A percentile compares a stretch with the other conserved stretches of the same genome.
These are phyloP conservation scores for Colletotrichum somersetense DNA, from an alignment of 2,329 filamentous ascomycete genomes.

Conservation along the genomic window DNA sequence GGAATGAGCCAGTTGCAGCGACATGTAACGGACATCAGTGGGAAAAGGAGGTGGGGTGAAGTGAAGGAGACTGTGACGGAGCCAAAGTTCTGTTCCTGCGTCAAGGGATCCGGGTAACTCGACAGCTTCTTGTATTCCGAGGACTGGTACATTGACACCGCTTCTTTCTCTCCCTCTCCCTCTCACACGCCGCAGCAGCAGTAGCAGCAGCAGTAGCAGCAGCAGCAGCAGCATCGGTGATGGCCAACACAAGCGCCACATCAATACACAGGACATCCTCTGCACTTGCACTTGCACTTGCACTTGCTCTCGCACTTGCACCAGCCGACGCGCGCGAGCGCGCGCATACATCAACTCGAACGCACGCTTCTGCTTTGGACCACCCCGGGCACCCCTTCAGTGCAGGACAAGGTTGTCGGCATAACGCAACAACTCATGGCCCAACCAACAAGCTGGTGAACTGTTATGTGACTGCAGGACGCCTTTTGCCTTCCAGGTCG, in stretches of 20 bases:
- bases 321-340: conserved; percentile 26
- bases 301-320: conserved; percentile 8
- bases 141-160: conserved; percentile 26
- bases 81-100: conserved; percentile 10
- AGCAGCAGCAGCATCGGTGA: background rate
- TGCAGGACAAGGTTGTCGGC: conserved; percentile 20
- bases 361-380: conserved; percentile 19
- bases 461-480: conserved; percentile 10
- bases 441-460: conserved; percentile 31
- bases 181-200: background rate
- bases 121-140: conserved; percentile 36
- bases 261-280: conserved; percentile 1
- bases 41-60: conserved; percentile 18
- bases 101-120: conserved; percentile 21
- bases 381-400: conserved; percentile 1
- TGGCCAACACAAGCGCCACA: conserved; percentile 2
- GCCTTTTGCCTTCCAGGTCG: conserved; percentile 8
- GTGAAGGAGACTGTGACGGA: conserved; percentile 17
- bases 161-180: background rate
- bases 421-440: conserved; percentile 23
- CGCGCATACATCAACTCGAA: conserved; percentile 11
- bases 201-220: too few relatives aligned
- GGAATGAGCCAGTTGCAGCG: conserved; percentile 21
- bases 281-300: conserved; percentile 24
- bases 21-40: conserved; percentile 28